A percentile compares a stretch with the other conserved stretches of the same genome.
Evolutionary conservation across 1,284 basidiomycete species (phyloP).

Genomic region (Schizophyllum commune): DNA sequence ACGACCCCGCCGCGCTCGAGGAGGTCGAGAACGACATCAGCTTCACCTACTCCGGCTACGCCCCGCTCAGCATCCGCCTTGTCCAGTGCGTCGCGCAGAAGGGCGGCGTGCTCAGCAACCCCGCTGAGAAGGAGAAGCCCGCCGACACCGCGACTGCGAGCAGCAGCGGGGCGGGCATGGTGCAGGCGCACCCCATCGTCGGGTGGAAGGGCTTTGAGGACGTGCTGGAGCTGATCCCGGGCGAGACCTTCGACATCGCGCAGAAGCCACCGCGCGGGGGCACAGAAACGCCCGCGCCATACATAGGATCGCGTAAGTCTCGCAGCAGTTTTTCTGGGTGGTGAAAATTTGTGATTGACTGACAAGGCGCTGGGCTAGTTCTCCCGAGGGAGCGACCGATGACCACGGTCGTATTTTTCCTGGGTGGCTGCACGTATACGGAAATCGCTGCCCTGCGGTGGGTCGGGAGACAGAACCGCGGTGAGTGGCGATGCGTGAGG

Average conservation of each 20-base stretch:
- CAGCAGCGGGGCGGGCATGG: constrained; percentile 32
- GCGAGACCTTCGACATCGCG: constrained; percentile 77
- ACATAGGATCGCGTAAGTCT: constrained; percentile 37
- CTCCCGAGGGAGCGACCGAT: constrained; percentile 45
- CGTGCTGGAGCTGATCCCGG: constrained; percentile 72
- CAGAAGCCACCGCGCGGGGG: constrained; percentile 42
- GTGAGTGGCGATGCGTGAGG: constrained; percentile 31
- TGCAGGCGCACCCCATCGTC: constrained; percentile 80
- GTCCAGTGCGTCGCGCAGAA: constrained; percentile 92
- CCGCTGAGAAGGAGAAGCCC: constrained; percentile 46
- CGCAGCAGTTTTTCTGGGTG: constrained; percentile 3
- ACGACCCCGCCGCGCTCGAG: constrained; percentile 67
- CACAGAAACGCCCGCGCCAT: constrained; percentile 20
- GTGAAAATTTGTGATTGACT: constrained; percentile 5
- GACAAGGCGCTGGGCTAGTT: constrained; percentile 24
- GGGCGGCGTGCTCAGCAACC: constrained; percentile 77
- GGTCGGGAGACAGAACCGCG: constrained; percentile 78
- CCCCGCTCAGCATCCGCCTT: constrained; percentile 86
- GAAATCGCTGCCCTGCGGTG: constrained; percentile 93
- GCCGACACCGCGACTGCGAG: constrained; percentile 21
- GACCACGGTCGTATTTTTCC: constrained; percentile 92
- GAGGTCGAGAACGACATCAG: constrained; percentile 89
- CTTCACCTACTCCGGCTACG: constrained; percentile 96
- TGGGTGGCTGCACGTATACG: constrained; percentile 97
- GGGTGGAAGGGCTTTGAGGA: constrained; percentile 99